Percentiles rank a stretch among this genome's conserved stretches.
phyloP scores from a whole-genome alignment of 768 basidiomycete species.

The Trametes sanguinea region DNA sequence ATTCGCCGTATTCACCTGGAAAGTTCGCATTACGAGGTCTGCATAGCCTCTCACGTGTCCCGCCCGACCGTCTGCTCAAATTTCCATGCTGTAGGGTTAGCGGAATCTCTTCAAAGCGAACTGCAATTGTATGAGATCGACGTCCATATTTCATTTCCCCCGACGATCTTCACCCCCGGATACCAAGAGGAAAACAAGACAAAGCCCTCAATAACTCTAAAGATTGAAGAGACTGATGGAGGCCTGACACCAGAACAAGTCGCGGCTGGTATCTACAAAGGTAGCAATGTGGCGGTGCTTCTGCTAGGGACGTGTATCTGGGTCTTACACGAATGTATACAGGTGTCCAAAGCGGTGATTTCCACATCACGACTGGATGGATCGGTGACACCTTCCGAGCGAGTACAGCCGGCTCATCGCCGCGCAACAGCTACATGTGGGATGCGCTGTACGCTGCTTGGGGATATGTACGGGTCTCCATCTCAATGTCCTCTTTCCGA shows the following conservation, averaged over 20 bases:
- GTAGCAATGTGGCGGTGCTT: conserved; percentile 38
- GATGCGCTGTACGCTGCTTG: conserved; percentile 50
- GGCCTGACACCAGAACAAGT: conserved; percentile 64
- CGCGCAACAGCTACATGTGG: conserved; percentile 56
- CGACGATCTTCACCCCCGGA: conserved; percentile 78
- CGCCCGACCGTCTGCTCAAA: too few species aligned
- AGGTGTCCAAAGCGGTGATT: conserved; percentile 73
- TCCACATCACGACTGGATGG: conserved; percentile 77
- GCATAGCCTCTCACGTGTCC: not conserved
- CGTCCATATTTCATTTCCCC: conserved; percentile 82
- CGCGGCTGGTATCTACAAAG: conserved; percentile 58
- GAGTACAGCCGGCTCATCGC: conserved; percentile 65
- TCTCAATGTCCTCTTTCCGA: not conserved
- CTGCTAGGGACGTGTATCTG: too few species aligned
- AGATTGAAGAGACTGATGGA: conserved; percentile 75
- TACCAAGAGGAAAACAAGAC: conserved; percentile 75
- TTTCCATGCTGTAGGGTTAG: conserved; percentile 60
- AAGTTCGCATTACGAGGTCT: conserved; percentile 88
- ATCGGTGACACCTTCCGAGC: conserved; percentile 68
- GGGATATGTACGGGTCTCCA: conserved; percentile 28
- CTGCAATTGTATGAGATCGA: conserved; percentile 73
- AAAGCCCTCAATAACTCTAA: conserved; percentile 73
- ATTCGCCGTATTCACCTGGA: conserved; percentile 75
- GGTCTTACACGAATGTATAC: not conserved
- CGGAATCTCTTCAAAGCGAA: conserved; percentile 81